Evolutionary conservation across 202 grass and related monocot genomes (phyloP), one percentile per base, ranked within the genome.

Genomic region (Brachypodium distachyon): DNA sequence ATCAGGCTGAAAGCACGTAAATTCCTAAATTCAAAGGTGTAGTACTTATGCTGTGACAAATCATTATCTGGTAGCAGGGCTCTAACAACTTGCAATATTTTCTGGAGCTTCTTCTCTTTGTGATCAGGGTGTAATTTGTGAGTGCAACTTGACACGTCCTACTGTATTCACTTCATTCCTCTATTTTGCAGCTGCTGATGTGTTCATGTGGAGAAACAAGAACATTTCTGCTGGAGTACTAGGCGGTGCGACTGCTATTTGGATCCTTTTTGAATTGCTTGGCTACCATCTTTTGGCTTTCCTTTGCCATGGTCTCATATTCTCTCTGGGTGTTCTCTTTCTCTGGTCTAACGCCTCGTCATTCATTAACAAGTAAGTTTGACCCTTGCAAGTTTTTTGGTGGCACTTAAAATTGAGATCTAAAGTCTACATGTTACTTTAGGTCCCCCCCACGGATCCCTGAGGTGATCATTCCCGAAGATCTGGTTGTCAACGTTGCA

Each of bases 161-260:
- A 23, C 23, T 31, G 3, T 28, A 52, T 84, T 78, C 42, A 76
- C 69, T 60, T 51, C 3, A 4, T 4, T 61, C 77, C 6, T 80
- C 23, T 32, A 18, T 64, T 81, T 78, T 93, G 80, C 85, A 99
- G 96, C 89, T 87, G 96, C 96, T 85, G 85, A 96, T 82, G 83
- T 96, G 31, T 85, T 99, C 29, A 34, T 99, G 72, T 99, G 96
- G 96, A 99, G 89, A 87, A 83, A 99, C 44, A 99, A 70, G 87
- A 92, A 96, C 78, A 81, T 92, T 39, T 96, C 92, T 32, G 92
- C 82, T 81, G 89, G 89, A 54, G 86, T 96, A 28, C 92, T 99
- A 21, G 84, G 89, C 54, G 85, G 61, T 54, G 89, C 78, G 52
- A 95, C 92, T 8, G 83, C 73, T 51, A 73, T 91, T 37, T 96